These are phyloP conservation scores for Mycena filopes DNA, from an alignment of 768 basidiomycete genomes.

Conservation along the genomic window DNA sequence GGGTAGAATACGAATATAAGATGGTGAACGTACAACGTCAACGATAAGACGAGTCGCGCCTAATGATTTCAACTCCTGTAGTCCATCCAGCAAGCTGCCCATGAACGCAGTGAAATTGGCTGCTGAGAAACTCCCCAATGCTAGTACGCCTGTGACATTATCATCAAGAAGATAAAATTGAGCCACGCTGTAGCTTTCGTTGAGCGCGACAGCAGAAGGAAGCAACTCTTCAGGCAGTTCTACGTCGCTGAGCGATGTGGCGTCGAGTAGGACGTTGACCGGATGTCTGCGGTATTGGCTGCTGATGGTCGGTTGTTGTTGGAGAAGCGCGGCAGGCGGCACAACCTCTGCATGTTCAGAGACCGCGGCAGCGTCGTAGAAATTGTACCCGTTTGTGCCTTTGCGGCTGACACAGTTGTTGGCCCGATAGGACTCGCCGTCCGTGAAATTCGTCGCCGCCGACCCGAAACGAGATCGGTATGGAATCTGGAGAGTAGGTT, in stretches of 20 bases:
- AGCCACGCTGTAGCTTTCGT: slow-evolving; percentile 60
- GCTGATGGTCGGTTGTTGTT: slow-evolving; percentile 51
- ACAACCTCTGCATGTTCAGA: slow-evolving; percentile 19
- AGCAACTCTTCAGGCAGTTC: slow-evolving; percentile 51
- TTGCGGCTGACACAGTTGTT: slow-evolving; percentile 62
- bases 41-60: slow-evolving; percentile 67
- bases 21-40: slow-evolving; percentile 57
- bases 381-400: slow-evolving; percentile 60
- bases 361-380: slow-evolving; percentile 41
- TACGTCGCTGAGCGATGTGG: slow-evolving; percentile 55
- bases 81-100: slow-evolving; percentile 54
- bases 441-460: slow-evolving; percentile 56
- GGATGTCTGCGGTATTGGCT: slow-evolving; percentile 48
- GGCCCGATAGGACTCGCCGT: slow-evolving; percentile 57
- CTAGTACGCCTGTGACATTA: slow-evolving; percentile 63
- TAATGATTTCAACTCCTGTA: slow-evolving; percentile 55
- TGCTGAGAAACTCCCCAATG: slow-evolving; percentile 68
- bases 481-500: slow-evolving; percentile 52
- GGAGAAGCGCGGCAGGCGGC: slow-evolving; percentile 48
- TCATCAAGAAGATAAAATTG: slow-evolving; percentile 68
- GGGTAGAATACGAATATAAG: neutral
- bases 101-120: slow-evolving; percentile 54
- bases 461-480: slow-evolving; percentile 66
- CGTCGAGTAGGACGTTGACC: slow-evolving; percentile 62
- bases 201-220: slow-evolving; percentile 50